Conservation (phyloP, 192 early-diverging fungal species). For the Spizellomyces sp. region DNA sequence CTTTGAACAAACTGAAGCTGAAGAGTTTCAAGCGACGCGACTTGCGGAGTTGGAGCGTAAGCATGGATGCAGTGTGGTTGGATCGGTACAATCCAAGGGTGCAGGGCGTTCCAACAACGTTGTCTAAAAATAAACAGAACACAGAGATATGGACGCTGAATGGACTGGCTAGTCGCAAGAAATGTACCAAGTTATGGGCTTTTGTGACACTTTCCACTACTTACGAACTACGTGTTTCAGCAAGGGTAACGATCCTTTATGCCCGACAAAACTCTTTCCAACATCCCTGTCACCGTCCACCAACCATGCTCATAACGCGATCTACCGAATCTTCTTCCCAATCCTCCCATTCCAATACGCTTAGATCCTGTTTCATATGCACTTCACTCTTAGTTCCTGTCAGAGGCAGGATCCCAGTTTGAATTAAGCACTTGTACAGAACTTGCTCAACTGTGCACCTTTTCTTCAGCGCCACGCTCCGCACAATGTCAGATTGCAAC, state of each 20-base stretch:
- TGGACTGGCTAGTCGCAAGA: not conserved
- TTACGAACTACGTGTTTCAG: not conserved
- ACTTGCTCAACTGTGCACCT: constrained; percentile 29
- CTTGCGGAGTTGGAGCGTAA: no score
- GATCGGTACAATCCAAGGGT: no score
- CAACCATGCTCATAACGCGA: not conserved
- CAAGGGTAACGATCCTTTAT: not conserved
- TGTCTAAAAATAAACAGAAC: not conserved
- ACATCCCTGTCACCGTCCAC: not conserved
- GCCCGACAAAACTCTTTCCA: not conserved
- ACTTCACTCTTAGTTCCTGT: constrained; percentile 27
- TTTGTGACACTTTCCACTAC: not conserved
- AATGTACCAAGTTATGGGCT: not conserved
- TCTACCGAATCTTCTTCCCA: constrained; percentile 5
- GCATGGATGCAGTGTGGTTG: no score
- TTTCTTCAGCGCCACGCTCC: constrained; percentile 11
- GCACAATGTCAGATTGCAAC: not conserved
- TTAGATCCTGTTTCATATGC: constrained; percentile 34
- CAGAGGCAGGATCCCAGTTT: constrained; percentile 27
- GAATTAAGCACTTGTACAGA: constrained; percentile 23
- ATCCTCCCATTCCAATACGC: constrained; percentile 15
- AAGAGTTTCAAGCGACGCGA: no score
- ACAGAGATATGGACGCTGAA: not conserved
- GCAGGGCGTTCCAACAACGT: no score
- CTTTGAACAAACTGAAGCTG: no score